phyloP scores from a whole-genome alignment of 768 basidiomycete species.

The Pulveroboletus frians region DNA sequence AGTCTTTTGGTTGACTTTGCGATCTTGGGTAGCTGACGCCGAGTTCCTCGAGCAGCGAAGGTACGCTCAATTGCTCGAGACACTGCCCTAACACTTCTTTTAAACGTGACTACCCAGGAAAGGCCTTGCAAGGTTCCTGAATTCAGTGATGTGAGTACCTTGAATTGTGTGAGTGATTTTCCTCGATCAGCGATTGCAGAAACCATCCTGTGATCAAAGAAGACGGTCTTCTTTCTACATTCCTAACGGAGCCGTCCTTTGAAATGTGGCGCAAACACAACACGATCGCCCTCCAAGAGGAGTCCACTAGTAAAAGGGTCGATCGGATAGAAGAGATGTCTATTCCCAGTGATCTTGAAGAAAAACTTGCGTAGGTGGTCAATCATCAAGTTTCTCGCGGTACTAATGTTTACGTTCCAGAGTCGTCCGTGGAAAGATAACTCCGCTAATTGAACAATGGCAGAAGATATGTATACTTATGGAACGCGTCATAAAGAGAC shows the following conservation, averaged over 20 bases:
- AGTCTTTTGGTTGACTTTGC: conserved; percentile 4
- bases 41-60: conserved; percentile 88
- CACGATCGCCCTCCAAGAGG: conserved; percentile 77
- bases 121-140: conserved; percentile 75
- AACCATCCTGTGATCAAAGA: conserved; percentile 92
- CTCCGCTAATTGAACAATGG: conserved; percentile 82
- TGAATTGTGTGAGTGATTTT: background rate
- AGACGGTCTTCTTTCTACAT: conserved; percentile 76
- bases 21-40: conserved; percentile 60
- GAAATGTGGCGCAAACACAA: conserved; percentile 84
- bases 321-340: conserved; percentile 85
- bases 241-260: conserved; percentile 79
- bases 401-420: conserved; percentile 36
- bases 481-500: conserved; percentile 84
- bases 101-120: conserved; percentile 42
- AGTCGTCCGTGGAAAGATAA: conserved; percentile 69
- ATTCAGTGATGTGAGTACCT: conserved; percentile 63
- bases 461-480: conserved; percentile 82
- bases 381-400: background rate
- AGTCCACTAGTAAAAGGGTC: conserved; percentile 72
- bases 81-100: background rate
- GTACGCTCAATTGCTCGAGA: conserved; percentile 32
- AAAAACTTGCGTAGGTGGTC: conserved; percentile 67
- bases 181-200: conserved; percentile 32
- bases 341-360: conserved; percentile 88